Conservation (phyloP, 179 eudicot genomes). For the Actinidia chinensis region DNA sequence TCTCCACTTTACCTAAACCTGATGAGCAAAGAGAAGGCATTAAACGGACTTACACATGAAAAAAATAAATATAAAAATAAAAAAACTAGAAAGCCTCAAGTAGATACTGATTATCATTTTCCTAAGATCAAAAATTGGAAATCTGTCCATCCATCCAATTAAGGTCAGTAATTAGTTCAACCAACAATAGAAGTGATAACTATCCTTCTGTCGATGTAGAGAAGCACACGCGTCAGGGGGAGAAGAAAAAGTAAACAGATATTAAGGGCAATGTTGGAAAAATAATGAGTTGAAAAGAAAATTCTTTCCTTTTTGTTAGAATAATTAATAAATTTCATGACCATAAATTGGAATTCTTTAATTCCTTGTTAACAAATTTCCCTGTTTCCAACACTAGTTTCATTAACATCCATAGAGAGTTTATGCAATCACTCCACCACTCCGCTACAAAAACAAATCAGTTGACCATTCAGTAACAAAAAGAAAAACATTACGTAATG, state of each 20-base stretch:
- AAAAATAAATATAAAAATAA: neutral
- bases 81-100: slow-evolving; percentile 1
- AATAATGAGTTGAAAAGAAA: neutral
- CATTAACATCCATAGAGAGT: neutral
- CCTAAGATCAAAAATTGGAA: neutral
- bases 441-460: neutral
- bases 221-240: neutral
- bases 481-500: neutral
- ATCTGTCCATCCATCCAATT: neutral
- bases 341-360: neutral
- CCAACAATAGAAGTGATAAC: neutral
- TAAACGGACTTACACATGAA: neutral
- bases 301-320: neutral
- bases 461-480: neutral
- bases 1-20: slow-evolving; percentile 80
- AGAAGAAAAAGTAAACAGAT: neutral
- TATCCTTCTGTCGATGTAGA: neutral
- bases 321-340: neutral
- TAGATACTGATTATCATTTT: neutral
- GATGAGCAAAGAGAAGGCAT: slow-evolving; percentile 25
- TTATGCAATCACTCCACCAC: neutral
- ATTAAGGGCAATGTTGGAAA: neutral
- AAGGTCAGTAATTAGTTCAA: neutral
- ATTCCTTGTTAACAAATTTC: neutral
- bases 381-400: neutral